phyloP scores from a whole-genome alignment of 2,329 filamentous ascomycete genomes.

The Aureobasidium sp. region DNA sequence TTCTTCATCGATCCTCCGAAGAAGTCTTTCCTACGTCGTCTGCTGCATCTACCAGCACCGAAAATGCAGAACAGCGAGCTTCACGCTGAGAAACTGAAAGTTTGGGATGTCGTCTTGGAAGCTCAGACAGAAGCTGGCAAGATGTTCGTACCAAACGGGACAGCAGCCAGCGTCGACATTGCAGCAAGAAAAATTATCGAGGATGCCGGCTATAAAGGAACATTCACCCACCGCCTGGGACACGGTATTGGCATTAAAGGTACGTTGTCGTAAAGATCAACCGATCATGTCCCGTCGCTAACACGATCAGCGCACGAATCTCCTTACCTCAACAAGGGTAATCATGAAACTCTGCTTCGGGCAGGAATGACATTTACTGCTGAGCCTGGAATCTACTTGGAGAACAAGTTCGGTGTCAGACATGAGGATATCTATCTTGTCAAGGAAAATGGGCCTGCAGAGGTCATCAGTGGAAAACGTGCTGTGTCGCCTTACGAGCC shows the following conservation, averaged over 20 bases:
- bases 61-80: conserved; percentile 14
- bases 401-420: conserved; percentile 51
- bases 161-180: conserved; percentile 52
- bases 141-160: conserved; percentile 43
- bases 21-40: not conserved
- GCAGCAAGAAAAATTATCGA: conserved; percentile 51
- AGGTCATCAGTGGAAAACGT: conserved; percentile 46
- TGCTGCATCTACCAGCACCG: not conserved
- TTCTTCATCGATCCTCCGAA: conserved; percentile 38
- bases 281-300: not conserved
- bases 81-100: conserved; percentile 42
- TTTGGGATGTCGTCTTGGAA: conserved; percentile 55
- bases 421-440: conserved; percentile 57
- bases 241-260: conserved; percentile 57
- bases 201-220: conserved; percentile 48
- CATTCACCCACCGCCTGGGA: conserved; percentile 54
- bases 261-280: not conserved
- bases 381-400: conserved; percentile 55
- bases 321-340: conserved; percentile 57
- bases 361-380: conserved; percentile 56
- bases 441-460: conserved; percentile 43
- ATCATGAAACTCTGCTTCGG: conserved; percentile 37
- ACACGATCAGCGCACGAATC: conserved; percentile 46
- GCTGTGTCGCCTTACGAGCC: conserved; percentile 48
- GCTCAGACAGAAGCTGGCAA: conserved; percentile 49